Conservation (phyloP, 208 protist species). For the Porcisia deanei region DNA sequence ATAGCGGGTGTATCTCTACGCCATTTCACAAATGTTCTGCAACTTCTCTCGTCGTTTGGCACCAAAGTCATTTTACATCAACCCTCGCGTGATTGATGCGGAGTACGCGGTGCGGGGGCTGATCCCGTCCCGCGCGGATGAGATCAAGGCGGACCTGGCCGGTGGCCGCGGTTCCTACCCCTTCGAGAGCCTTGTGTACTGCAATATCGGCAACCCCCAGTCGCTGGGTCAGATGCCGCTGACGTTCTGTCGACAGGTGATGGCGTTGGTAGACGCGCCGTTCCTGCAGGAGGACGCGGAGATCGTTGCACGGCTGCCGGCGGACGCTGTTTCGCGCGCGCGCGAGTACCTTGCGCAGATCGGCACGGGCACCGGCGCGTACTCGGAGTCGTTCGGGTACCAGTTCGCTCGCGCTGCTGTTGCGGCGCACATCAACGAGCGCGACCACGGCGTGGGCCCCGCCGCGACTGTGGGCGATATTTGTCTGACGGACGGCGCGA, state of each 20-base stretch:
- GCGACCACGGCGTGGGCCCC: constrained; percentile 84
- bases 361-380: constrained; percentile 91
- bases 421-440: constrained; percentile 93
- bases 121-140: constrained; percentile 76
- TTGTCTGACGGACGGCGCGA: constrained; percentile 98
- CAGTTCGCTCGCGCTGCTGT: constrained; percentile 89
- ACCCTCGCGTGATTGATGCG: constrained; percentile 66
- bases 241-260: constrained; percentile 96
- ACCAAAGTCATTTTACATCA: constrained; percentile 32
- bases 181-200: constrained; percentile 94
- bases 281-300: constrained; percentile 63
- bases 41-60: background rate
- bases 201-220: constrained; percentile 99
- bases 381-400: constrained; percentile 95
- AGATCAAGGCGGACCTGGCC: constrained; percentile 74
- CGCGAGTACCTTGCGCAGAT: constrained; percentile 65
- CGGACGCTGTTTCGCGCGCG: constrained; percentile 93
- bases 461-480: constrained; percentile 45
- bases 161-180: constrained; percentile 41
- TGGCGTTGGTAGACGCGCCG: constrained; percentile 76
- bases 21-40: background rate
- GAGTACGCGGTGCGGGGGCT: constrained; percentile 91
- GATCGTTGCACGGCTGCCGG: constrained; percentile 62
- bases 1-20: background rate
- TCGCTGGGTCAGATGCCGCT: constrained; percentile 95